A percentile compares a stretch with the other conserved stretches of the same genome.
phyloP scores from a whole-genome alignment of 306 rosid genomes.

The Lagenaria siceraria region DNA sequence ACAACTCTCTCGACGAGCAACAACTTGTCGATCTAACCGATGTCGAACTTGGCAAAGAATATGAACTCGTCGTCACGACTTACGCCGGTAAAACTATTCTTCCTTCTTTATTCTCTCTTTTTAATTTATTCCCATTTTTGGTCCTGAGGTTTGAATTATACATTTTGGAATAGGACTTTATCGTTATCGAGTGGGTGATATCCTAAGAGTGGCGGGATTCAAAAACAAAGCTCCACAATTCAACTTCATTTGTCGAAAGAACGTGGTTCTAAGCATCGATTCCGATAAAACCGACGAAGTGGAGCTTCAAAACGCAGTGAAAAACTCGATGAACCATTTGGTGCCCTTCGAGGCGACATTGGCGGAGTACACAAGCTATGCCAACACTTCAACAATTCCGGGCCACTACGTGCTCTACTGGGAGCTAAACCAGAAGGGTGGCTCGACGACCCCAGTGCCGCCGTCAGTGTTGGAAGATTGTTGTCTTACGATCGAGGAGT shows the following conservation, averaged over 20 bases:
- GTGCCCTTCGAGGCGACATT: not conserved
- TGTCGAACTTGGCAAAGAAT: slow-evolving; percentile 11
- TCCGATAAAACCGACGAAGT: slow-evolving; percentile 10
- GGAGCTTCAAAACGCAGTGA: slow-evolving; percentile 8
- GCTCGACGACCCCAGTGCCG: not conserved
- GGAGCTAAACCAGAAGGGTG: not conserved
- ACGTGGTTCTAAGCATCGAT: slow-evolving; percentile 10
- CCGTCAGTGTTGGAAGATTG: slow-evolving; percentile 12
- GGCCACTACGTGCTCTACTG: slow-evolving; percentile 10
- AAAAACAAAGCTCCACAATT: slow-evolving; percentile 14
- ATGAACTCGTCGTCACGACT: slow-evolving; percentile 15
- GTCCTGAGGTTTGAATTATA: not conserved
- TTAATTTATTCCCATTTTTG: not conserved
- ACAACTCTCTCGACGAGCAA: not conserved
- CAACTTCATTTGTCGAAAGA: slow-evolving; percentile 10
- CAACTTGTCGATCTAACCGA: slow-evolving; percentile 8
- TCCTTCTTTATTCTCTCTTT: no score
- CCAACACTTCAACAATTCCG: slow-evolving; percentile 3
- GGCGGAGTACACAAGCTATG: slow-evolving; percentile 9
- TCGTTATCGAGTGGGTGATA: slow-evolving; percentile 6
- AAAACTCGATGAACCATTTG: not conserved
- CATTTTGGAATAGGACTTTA: not conserved
- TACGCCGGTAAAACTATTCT: slow-evolving; percentile 8
- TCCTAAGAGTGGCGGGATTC: slow-evolving; percentile 10
- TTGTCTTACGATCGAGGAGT: slow-evolving; percentile 6